Evolutionary conservation across 1,284 basidiomycete species (phyloP).

Genomic region (Cutaneotrichosporon curvatum): DNA sequence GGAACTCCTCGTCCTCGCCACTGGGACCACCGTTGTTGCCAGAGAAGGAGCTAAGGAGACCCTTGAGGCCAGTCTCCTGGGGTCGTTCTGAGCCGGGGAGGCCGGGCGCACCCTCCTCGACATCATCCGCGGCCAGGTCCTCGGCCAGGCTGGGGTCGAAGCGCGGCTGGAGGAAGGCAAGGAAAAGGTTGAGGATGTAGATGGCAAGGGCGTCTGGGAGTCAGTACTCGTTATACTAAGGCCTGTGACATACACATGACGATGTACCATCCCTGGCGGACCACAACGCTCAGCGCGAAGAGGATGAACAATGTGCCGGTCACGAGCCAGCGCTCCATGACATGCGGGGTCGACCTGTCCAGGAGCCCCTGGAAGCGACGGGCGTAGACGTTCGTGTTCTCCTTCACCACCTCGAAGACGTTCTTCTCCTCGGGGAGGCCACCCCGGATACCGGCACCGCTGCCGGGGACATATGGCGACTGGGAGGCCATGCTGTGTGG

Average conservation of each 20-base stretch:
- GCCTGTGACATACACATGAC: conserved; percentile 28
- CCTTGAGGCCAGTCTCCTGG: conserved; percentile 33
- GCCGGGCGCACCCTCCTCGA: conserved; percentile 78
- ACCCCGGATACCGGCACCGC: conserved; percentile 29
- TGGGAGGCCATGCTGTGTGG: conserved; percentile 33
- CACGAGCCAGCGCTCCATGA: conserved; percentile 79
- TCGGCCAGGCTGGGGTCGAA: conserved; percentile 94
- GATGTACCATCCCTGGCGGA: conserved; percentile 94
- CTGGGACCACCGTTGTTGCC: conserved; percentile 13
- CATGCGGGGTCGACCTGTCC: conserved; percentile 86
- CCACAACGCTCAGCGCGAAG: conserved; percentile 79
- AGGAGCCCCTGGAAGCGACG: conserved; percentile 64
- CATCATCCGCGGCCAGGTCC: conserved; percentile 86
- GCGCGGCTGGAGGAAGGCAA: conserved; percentile 49
- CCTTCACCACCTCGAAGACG: conserved; percentile 42
- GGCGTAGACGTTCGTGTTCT: conserved; percentile 42
- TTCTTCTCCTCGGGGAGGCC: conserved; percentile 43
- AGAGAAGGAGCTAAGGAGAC: conserved; percentile 39
- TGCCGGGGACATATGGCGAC: conserved; percentile 28
- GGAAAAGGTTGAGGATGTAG: conserved; percentile 73
- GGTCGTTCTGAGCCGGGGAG: conserved; percentile 37
- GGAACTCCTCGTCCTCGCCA: conserved; percentile 72
- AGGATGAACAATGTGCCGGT: conserved; percentile 65
- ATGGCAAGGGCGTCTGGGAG: conserved; percentile 73
- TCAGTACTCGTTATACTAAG: not conserved